phyloP scores from a whole-genome alignment of 257 asterid genomes.

The Oldenlandia corymbosa region DNA sequence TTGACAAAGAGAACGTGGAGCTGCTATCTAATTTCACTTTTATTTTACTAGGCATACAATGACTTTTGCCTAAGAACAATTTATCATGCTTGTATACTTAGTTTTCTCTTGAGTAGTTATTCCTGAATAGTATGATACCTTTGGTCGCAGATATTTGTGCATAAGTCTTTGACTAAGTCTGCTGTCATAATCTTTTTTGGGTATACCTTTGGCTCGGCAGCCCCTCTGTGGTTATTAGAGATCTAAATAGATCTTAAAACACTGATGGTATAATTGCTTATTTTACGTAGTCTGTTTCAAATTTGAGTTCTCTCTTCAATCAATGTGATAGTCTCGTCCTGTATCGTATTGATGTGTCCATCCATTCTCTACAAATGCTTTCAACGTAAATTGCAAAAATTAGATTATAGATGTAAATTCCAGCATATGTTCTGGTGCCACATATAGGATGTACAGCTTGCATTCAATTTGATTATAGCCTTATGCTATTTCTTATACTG shows the following conservation, averaged over 20 bases:
- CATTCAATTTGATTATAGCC: not conserved
- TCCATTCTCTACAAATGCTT: not conserved
- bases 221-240: not conserved
- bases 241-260: not conserved
- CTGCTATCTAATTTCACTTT: too few species aligned
- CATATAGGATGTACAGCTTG: not conserved
- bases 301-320: not conserved
- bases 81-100: not conserved
- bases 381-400: not conserved
- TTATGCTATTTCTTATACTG: constrained; percentile 3
- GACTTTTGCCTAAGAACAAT: too few species aligned
- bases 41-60: too few species aligned
- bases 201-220: too few species aligned
- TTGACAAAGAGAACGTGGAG: not conserved
- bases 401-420: not conserved
- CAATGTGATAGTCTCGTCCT: not conserved
- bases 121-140: not conserved
- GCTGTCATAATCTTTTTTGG: too few species aligned
- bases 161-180: too few species aligned
- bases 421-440: not conserved
- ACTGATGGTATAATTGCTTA: not conserved
- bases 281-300: not conserved
- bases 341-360: not conserved
- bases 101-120: not conserved
- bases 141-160: not conserved